Conservation (phyloP, 73 alveolate genomes). For the Paramecium primaurelia region DNA sequence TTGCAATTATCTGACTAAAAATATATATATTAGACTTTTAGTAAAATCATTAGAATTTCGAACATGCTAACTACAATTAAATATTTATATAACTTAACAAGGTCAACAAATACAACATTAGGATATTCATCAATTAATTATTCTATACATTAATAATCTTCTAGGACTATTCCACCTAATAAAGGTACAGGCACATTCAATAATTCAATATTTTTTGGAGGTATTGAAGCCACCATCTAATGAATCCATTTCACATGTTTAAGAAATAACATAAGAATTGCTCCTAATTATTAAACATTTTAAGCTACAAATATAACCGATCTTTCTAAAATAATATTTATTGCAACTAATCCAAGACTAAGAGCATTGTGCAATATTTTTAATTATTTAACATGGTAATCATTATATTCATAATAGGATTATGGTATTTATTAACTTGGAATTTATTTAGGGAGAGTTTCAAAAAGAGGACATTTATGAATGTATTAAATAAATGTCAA, state of each 20-base stretch:
- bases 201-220: not conserved
- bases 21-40: not conserved
- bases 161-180: not conserved
- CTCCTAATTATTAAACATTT: not conserved
- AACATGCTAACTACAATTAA: not conserved
- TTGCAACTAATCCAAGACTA: not conserved
- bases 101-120: not conserved
- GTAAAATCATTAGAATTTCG: not conserved
- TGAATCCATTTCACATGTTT: constrained; percentile 14
- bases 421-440: not conserved
- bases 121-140: not conserved
- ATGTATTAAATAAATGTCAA: not conserved
- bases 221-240: not conserved
- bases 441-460: not conserved
- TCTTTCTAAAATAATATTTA: constrained; percentile 3
- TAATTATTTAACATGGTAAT: not conserved
- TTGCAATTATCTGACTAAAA: not conserved
- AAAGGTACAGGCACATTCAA: not conserved
- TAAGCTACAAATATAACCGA: not conserved
- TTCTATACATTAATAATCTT: not conserved
- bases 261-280: not conserved
- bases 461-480: not conserved
- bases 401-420: not conserved
- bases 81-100: not conserved
- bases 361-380: not conserved